A percentile compares a stretch with the other conserved stretches of the same genome.
These are phyloP conservation scores for Antarctomyces pellizariae DNA, from an alignment of 495 filamentous ascomycete species.

Conservation along the genomic window DNA sequence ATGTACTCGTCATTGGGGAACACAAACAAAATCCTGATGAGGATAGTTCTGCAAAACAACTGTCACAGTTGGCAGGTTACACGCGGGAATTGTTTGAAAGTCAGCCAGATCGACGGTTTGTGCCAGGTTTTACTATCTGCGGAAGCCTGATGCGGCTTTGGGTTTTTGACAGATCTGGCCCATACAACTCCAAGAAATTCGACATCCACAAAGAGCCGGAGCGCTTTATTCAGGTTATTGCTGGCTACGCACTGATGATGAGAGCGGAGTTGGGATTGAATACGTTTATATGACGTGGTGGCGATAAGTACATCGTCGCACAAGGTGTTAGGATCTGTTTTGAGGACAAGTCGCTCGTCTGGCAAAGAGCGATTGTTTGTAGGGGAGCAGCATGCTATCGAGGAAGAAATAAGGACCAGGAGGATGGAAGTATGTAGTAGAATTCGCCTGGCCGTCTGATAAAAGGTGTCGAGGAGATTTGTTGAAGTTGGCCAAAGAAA, in stretches of 20 bases:
- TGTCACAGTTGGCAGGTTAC: constrained; percentile 8
- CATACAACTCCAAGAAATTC: constrained; percentile 15
- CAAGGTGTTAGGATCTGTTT: constrained; percentile 6
- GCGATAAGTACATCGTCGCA: constrained; percentile 6
- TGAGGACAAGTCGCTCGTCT: constrained; percentile 7
- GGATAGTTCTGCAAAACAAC: constrained; percentile 7
- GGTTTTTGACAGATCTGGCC: constrained; percentile 18
- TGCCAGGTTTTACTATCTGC: constrained; percentile 14
- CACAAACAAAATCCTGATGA: constrained; percentile 12
- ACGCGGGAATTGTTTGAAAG: constrained; percentile 10
- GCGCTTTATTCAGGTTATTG: constrained; percentile 11
- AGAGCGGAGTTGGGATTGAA: background rate
- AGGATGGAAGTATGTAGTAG: constrained; percentile 11
- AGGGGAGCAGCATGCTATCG: constrained; percentile 8
- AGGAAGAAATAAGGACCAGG: constrained; percentile 6
- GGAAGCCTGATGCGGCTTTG: constrained; percentile 13
- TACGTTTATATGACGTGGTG: constrained; percentile 1
- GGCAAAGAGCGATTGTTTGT: constrained; percentile 7
- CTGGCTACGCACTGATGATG: constrained; percentile 14
- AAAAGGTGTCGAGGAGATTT: constrained; percentile 10
- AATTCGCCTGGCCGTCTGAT: constrained; percentile 13
- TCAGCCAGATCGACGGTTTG: constrained; percentile 14
- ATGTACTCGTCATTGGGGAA: constrained; percentile 12
- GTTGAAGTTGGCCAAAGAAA: constrained; percentile 11
- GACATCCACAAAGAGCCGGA: constrained; percentile 16